Evolutionary conservation across 225 moss, liverwort and hornwort genomes (phyloP).

Genomic region (Lunularia cruciata): DNA sequence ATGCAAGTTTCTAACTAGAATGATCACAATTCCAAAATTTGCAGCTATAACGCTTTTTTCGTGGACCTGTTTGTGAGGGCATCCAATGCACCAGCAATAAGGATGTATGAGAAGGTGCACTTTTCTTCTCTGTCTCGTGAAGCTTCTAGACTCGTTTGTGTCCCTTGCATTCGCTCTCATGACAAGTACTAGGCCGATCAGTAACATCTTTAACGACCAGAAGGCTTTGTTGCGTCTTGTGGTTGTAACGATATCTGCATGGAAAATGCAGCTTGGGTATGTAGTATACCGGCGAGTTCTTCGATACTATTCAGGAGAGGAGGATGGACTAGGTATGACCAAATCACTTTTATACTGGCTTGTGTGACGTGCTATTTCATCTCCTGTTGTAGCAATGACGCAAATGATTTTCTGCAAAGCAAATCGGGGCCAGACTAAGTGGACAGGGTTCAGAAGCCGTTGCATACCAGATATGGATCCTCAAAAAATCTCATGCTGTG

Average conservation of each 20-base stretch:
- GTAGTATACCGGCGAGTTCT: conserved; percentile 73
- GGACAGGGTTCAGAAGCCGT: neutral
- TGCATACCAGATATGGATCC: neutral
- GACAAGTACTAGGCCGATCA: no score
- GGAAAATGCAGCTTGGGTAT: conserved; percentile 56
- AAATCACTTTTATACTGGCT: neutral
- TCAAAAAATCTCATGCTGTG: neutral
- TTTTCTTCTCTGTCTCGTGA: no score
- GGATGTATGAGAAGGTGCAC: conserved; percentile 67
- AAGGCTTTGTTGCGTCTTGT: neutral
- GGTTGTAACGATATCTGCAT: neutral
- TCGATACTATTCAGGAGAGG: conserved; percentile 67
- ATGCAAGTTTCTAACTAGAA: no score
- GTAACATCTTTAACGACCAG: neutral
- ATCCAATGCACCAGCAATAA: conserved; percentile 66
- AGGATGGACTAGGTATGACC: conserved; percentile 63
- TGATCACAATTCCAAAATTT: no score
- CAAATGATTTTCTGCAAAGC: neutral
- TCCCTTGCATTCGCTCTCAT: no score
- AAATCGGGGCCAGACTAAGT: neutral
- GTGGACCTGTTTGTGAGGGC: conserved; percentile 78
- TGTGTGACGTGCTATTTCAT: no score
- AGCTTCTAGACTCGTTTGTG: no score
- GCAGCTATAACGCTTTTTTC: conserved; percentile 60
- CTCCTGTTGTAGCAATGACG: neutral